Conservation (phyloP, 139 green algal genomes). For the Coelastrella sp. region DNA sequence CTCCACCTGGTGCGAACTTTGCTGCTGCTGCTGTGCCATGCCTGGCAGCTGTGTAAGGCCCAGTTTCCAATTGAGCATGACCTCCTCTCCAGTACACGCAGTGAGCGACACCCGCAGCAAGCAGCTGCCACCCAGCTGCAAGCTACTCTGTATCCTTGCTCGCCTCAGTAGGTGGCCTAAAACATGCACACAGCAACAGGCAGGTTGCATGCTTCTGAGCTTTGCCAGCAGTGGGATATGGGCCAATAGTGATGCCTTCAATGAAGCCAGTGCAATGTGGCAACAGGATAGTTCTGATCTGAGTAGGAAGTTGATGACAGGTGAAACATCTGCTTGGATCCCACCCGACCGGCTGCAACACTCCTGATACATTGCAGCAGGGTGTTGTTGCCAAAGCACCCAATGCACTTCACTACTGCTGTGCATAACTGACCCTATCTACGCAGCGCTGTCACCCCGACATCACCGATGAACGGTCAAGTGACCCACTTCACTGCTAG, state of each 20-base stretch:
- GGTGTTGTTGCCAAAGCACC: too few relatives aligned
- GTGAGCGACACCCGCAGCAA: constrained; percentile 39
- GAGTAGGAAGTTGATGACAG: background rate
- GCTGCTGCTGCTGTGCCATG: constrained; percentile 3
- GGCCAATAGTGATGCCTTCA: too few relatives aligned
- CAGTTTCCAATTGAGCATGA: constrained; percentile 33
- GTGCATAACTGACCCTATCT: too few relatives aligned
- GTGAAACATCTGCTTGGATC: background rate
- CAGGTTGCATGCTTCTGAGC: background rate
- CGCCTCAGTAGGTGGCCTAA: constrained; percentile 74
- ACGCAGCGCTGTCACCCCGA: too few relatives aligned
- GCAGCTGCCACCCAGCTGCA: constrained; percentile 53
- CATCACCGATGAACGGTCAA: too few relatives aligned
- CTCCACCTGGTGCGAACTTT: background rate
- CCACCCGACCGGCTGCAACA: background rate
- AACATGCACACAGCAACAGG: constrained; percentile 43
- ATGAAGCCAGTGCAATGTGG: too few relatives aligned
- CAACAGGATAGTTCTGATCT: too few relatives aligned
- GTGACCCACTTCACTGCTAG: too few relatives aligned
- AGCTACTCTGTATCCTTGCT: constrained; percentile 66
- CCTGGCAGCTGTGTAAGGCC: background rate
- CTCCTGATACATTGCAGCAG: background rate
- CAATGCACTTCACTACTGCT: too few relatives aligned
- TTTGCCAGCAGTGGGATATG: too few relatives aligned
- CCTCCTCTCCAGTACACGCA: constrained; percentile 45